Percentiles rank a stretch among this genome's conserved stretches.
Evolutionary conservation across 2,329 filamentous ascomycete species (phyloP).

Genomic region (Aspergillus viridinutans): DNA sequence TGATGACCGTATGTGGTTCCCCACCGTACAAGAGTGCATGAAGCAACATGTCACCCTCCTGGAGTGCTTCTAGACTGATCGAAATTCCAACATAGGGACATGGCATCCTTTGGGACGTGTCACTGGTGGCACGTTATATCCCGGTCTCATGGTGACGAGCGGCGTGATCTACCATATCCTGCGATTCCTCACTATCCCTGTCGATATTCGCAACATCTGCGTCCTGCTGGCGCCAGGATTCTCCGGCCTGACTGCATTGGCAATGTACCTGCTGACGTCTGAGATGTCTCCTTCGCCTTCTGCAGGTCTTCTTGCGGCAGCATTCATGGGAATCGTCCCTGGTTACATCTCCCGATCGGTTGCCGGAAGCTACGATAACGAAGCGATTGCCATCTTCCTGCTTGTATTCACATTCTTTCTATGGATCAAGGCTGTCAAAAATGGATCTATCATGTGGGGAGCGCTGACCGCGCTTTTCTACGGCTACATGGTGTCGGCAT

Average conservation of each 20-base stretch:
- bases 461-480: constrained; percentile 93
- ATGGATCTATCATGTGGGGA: constrained; percentile 94
- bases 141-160: constrained; percentile 98
- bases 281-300: constrained; percentile 97
- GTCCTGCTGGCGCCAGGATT: constrained; percentile 92
- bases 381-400: constrained; percentile 98
- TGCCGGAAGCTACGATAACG: constrained; percentile 97
- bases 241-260: constrained; percentile 88
- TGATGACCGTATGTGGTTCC: constrained; percentile 69
- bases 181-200: constrained; percentile 79
- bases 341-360: constrained; percentile 98
- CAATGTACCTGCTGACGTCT: constrained; percentile 89
- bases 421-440: constrained; percentile 98
- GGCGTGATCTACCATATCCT: constrained; percentile 94
- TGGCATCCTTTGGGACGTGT: constrained; percentile 98
- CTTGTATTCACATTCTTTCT: constrained; percentile 98
- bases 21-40: constrained; percentile 8
- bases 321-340: constrained; percentile 95
- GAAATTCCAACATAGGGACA: constrained; percentile 56
- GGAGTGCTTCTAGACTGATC: constrained; percentile 1
- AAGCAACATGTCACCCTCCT: constrained; percentile 10
- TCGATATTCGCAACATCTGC: constrained; percentile 98
- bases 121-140: constrained; percentile 97
- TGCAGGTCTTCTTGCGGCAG: constrained; percentile 86
- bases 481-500: constrained; percentile 99